Evolutionary conservation across 2,329 filamentous ascomycete genomes (phyloP).

Genomic region (Fusarium sp.): DNA sequence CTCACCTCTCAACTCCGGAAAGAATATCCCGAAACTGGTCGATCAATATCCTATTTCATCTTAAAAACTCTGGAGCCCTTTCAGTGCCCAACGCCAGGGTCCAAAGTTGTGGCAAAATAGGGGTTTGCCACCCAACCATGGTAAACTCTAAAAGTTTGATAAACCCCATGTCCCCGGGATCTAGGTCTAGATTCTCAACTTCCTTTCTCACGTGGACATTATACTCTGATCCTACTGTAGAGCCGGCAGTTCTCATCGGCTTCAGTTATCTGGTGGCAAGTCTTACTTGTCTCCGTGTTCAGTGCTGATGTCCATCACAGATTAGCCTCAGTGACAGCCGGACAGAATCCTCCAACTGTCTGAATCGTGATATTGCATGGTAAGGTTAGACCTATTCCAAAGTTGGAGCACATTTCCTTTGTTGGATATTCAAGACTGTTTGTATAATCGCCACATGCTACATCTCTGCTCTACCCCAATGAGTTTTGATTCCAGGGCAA

Average conservation of each 20-base stretch:
- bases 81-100: neutral
- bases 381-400: neutral
- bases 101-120: neutral
- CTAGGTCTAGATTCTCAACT: neutral
- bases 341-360: neutral
- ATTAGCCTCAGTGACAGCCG: neutral
- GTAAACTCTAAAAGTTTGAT: neutral
- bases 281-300: neutral
- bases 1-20: neutral
- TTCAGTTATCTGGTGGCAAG: neutral
- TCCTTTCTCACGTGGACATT: neutral
- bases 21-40: neutral
- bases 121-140: neutral
- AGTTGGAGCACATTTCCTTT: slow-evolving; percentile 1
- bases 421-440: neutral
- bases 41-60: neutral
- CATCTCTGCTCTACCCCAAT: too few relatives aligned
- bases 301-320: neutral
- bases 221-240: neutral
- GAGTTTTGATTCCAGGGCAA: neutral
- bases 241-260: neutral
- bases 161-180: neutral
- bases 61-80: neutral
- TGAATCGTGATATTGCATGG: neutral
- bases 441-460: neutral